Evolutionary conservation across 371 early-diverging fungal genomes (phyloP), one percentile per base, ranked within the genome.

Genomic region (Apophysomyces sp.): DNA sequence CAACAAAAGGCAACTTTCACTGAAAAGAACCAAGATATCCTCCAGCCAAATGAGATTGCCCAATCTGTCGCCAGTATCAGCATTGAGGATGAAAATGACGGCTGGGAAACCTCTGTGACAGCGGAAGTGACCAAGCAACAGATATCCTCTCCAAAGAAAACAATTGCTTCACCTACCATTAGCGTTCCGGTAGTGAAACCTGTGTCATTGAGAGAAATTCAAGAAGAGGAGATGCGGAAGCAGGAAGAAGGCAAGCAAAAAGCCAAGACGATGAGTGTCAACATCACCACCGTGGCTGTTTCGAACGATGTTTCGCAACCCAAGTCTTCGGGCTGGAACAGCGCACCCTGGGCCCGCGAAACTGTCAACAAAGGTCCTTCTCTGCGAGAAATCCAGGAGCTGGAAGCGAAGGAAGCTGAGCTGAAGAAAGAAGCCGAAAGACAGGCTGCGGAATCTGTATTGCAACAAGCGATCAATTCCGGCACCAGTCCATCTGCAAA

Each of bases 381-480:
- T n/a, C 59, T 83, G 28, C 85, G 86, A 31, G 88, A 86, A 67
- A 86, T 86, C 37, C 88, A 88, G 69, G 86, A 85, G 39, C 73
- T 85, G 74, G 88, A 88, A 67, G 82, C 83, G 26, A 82, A 79
- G 60, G 76, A 82, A 63, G 76, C 84, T 12, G 80, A 80, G 51
- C 64, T 68, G 11, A 61, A 72, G 12, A 77, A 68, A 52, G 69
- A 71, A 21, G 49, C 54, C n/a, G 83, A 80, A 57, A 69, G 77
- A 18, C 76, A 76, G 15, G 65, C 76, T 36, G 62, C 72, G 2
- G 29, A 58, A 49, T 24, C 16, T 2, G 18, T 21, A 18, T 18
- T 44, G 4, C 52, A 51, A 27, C 59, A 59, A 57, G 18, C 13
- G 1, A 18, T 15, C 44, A 15, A 18, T 21, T 7, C 18, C 21